Evolutionary conservation across 805 yeast genomes (phyloP), one percentile per base, ranked within the genome.

Genomic region (Tanozyma kutaoensis): DNA sequence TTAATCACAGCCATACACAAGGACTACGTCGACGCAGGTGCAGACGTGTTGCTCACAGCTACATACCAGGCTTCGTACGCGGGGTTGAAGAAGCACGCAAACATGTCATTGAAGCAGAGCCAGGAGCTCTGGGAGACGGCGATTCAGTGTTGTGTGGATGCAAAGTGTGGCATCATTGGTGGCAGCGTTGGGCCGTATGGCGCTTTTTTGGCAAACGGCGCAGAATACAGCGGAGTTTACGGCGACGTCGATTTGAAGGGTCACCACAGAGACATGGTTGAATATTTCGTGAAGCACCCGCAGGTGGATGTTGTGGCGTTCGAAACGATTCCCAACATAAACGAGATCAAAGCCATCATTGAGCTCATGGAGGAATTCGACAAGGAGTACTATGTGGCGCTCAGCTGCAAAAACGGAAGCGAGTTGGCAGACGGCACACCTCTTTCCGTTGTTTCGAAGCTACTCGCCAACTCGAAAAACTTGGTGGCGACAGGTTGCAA

Each of bases 161-260:
- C 17, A 14, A 31, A 33, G 13, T 30, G 38, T 12, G 35, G 43
- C 7, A 39, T 30, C 24, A 58, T 74, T 4, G 69, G 69, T 2
- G 93, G 80, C 0, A 69, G 80, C 6, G 49, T 79, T 20, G 94
- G 93, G 0, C 82, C 93, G 0, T 81, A 69, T 44, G 93, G 86
- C 1, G 79, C 86, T 0, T 71, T 52, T 36, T 42, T 76, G 20
- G 70, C 76, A 16, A 61, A 70, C 35, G 84, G 85, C 1, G 61
- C 76, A 0, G 94, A 81, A 40, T 81, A 75, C 39, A 69, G 75
- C 3, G 93, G 93, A 2, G 60, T 72, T 27, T 79, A 78, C 44
- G 62, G 58, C 8, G 55, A 46, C 15, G 53, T 47, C 6, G 17
- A 15, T 15, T 39, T 79, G 28, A 44, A 40, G 6, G 48, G 51